A percentile compares a stretch with the other conserved stretches of the same genome.
Evolutionary conservation across 768 basidiomycete genomes (phyloP).

Genomic region (Harrya chromipes): DNA sequence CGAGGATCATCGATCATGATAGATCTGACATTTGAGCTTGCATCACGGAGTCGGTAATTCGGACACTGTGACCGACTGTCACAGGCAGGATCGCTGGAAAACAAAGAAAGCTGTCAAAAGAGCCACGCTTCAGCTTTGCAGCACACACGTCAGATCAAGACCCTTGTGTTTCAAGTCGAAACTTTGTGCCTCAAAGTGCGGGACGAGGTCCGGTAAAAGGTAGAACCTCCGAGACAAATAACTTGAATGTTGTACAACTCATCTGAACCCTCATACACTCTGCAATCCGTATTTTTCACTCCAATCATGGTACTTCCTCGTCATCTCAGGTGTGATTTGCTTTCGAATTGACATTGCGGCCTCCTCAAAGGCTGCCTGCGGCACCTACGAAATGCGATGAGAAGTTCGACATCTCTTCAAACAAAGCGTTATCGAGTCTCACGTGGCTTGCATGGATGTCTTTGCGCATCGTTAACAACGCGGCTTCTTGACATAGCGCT

Average conservation of each 20-base stretch:
- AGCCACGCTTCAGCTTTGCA: too few species aligned
- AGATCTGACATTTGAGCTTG: too few species aligned
- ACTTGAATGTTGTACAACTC: too few species aligned
- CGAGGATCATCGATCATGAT: too few species aligned
- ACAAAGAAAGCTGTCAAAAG: too few species aligned
- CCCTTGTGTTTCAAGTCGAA: neutral
- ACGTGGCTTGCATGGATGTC: slow-evolving; percentile 79
- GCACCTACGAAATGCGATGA: slow-evolving; percentile 50
- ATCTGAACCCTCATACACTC: slow-evolving; percentile 4
- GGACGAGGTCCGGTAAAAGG: too few species aligned
- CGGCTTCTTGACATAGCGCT: slow-evolving; percentile 94
- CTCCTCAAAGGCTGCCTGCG: slow-evolving; percentile 65
- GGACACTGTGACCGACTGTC: too few species aligned
- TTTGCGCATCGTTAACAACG: slow-evolving; percentile 84
- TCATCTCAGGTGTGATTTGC: slow-evolving; percentile 81
- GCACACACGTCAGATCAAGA: too few species aligned
- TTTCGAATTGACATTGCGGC: slow-evolving; percentile 70
- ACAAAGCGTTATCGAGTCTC: slow-evolving; percentile 26
- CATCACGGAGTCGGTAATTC: too few species aligned
- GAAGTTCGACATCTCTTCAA: neutral
- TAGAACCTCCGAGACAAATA: too few species aligned
- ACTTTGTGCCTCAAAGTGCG: too few species aligned
- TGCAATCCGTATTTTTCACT: slow-evolving; percentile 33
- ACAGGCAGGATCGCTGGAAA: too few species aligned
- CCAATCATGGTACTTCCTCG: slow-evolving; percentile 75